Evolutionary conservation across 1,284 basidiomycete genomes (phyloP).

Genomic region (Hypsizygus ulmarius): DNA sequence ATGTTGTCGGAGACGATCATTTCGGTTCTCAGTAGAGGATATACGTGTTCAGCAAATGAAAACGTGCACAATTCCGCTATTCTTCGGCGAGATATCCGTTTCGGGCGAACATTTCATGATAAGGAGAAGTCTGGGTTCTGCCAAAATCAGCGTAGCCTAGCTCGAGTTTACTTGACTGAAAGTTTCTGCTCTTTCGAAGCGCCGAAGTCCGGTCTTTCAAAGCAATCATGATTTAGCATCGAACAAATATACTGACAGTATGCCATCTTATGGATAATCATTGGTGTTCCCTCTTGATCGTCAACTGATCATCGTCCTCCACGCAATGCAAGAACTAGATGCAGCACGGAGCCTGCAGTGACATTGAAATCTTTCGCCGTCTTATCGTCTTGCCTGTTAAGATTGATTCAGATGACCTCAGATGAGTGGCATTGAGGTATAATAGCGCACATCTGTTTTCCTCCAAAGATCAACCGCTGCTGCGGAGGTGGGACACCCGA

Average conservation of each 20-base stretch:
- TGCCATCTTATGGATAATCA: constrained; percentile 1
- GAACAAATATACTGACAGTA: constrained; percentile 6
- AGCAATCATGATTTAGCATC: constrained; percentile 7
- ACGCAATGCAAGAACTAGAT: constrained; percentile 90
- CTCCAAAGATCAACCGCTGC: constrained; percentile 93
- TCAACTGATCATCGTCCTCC: constrained; percentile 53
- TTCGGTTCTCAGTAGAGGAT: constrained; percentile 2
- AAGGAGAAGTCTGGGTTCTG: too few species aligned
- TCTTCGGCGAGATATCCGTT: too few species aligned
- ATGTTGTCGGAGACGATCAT: constrained; percentile 55
- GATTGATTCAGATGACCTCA: not conserved
- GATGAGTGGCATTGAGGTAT: constrained; percentile 1
- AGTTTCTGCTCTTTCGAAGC: too few species aligned
- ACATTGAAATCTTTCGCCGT: constrained; percentile 83
- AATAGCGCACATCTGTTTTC: constrained; percentile 87
- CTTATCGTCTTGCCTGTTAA: constrained; percentile 78
- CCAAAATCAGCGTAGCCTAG: too few species aligned
- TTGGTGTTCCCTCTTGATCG: not conserved
- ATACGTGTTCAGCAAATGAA: not conserved
- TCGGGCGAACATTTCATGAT: not conserved
- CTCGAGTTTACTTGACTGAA: too few species aligned
- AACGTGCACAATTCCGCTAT: not conserved
- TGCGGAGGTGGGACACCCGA: constrained; percentile 97
- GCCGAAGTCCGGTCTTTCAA: not conserved
- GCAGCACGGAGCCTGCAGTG: constrained; percentile 79